phyloP scores from a whole-genome alignment of 2,329 filamentous ascomycete species.

The Diaporthe citri region DNA sequence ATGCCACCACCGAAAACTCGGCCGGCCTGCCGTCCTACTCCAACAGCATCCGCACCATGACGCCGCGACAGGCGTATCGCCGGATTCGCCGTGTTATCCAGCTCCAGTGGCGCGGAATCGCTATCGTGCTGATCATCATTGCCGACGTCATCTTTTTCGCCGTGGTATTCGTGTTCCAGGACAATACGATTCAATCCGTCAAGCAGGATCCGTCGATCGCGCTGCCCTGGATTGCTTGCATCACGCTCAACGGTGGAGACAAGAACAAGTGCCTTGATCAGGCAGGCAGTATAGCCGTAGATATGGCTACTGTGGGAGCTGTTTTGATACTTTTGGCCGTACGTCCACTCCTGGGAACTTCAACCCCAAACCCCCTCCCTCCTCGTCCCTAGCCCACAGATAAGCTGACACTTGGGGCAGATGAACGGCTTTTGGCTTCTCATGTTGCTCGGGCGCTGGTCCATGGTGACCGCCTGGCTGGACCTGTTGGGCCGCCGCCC shows the following conservation, averaged over 20 bases:
- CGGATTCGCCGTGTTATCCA: constrained; percentile 87
- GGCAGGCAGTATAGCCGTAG: constrained; percentile 75
- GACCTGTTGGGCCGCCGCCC: constrained; percentile 70
- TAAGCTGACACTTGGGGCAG: constrained; percentile 54
- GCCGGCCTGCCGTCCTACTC: constrained; percentile 78
- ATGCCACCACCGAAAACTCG: constrained; percentile 77
- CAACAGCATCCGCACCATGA: constrained; percentile 80
- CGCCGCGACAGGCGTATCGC: constrained; percentile 88
- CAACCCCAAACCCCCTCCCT: neutral
- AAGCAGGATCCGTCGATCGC: constrained; percentile 67
- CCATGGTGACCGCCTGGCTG: constrained; percentile 88
- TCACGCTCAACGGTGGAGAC: constrained; percentile 69
- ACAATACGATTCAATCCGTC: constrained; percentile 75
- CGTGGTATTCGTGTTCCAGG: constrained; percentile 88
- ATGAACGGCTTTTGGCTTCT: constrained; percentile 89
- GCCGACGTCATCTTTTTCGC: constrained; percentile 95
- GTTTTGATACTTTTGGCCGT: constrained; percentile 86
- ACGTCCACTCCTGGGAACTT: constrained; percentile 53
- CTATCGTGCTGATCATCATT: constrained; percentile 90
- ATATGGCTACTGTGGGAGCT: constrained; percentile 81
- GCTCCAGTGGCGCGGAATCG: constrained; percentile 94
- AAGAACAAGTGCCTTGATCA: constrained; percentile 75
- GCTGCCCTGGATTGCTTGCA: constrained; percentile 77
- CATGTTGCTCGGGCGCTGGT: constrained; percentile 82
- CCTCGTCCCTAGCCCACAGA: neutral